Percentiles rank a stretch among this genome's conserved stretches.
These are phyloP conservation scores for Beauveria sp. DNA, from an alignment of 2,329 filamentous ascomycete species.

Conservation along the genomic window DNA sequence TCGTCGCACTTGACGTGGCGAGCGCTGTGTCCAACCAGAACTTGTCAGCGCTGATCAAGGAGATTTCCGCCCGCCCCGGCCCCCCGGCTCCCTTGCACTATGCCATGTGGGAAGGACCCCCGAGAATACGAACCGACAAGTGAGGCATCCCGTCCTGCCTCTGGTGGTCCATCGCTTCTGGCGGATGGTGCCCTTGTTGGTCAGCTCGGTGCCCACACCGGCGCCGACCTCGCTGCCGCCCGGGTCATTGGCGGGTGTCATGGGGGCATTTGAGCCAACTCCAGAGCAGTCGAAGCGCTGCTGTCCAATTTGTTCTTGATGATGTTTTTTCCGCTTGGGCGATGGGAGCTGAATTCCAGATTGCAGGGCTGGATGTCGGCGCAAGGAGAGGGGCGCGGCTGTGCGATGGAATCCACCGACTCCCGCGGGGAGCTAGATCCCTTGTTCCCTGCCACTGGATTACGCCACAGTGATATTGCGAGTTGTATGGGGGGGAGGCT, in stretches of 20 bases:
- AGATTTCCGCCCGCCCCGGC: too few relatives aligned
- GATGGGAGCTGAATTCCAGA: not conserved
- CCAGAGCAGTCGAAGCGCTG: too few relatives aligned
- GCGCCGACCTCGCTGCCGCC: not conserved
- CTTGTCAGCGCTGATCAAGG: not conserved
- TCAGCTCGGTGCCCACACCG: constrained; percentile 1
- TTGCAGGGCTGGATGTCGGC: not conserved
- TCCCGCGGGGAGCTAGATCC: too few relatives aligned
- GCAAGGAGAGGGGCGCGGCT: not conserved
- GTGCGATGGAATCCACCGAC: not conserved
- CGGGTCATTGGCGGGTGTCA: not conserved
- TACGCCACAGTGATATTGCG: not conserved
- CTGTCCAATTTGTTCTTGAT: too few relatives aligned
- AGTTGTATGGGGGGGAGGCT: too few relatives aligned
- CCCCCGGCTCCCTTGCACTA: not conserved
- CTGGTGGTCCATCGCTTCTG: constrained; percentile 4
- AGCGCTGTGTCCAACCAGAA: not conserved
- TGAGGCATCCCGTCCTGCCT: constrained; percentile 2
- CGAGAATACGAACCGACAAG: not conserved
- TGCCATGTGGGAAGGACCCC: not conserved
- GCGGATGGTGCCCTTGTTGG: constrained; percentile 1
- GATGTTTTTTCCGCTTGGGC: too few relatives aligned
- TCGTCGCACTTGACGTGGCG: constrained; percentile 1
- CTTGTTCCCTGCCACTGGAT: not conserved
- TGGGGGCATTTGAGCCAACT: too few relatives aligned